Evolutionary conservation across 1,284 basidiomycete species (phyloP).

Genomic region (Xanthoconium separans): DNA sequence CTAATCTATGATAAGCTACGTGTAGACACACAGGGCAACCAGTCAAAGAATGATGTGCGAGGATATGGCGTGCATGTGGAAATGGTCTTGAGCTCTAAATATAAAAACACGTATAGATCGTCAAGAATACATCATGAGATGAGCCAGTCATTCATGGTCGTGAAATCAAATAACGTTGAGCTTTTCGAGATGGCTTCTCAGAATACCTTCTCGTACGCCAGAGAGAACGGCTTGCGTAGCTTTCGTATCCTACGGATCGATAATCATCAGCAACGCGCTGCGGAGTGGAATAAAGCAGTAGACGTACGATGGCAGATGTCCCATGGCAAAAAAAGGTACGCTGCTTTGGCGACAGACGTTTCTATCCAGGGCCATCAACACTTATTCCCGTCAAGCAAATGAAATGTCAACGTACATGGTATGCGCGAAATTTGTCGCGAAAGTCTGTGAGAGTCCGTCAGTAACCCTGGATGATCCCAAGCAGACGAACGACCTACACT

Average conservation of each 20-base stretch:
- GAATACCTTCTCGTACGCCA: conserved; percentile 35
- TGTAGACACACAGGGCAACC: too few relatives aligned
- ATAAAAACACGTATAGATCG: too few relatives aligned
- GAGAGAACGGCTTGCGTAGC: conserved; percentile 47
- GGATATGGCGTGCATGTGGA: too few relatives aligned
- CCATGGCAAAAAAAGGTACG: conserved; percentile 51
- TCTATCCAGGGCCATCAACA: conserved; percentile 31
- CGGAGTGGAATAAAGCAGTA: not conserved
- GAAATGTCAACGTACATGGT: conserved; percentile 40
- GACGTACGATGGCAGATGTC: conserved; percentile 48
- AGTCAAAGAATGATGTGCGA: too few relatives aligned
- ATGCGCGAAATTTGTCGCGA: conserved; percentile 49
- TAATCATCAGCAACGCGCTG: not conserved
- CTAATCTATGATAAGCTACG: too few relatives aligned
- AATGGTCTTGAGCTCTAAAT: too few relatives aligned
- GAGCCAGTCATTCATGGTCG: too few relatives aligned
- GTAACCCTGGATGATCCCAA: too few relatives aligned
- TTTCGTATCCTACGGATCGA: conserved; percentile 44
- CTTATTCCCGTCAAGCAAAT: not conserved
- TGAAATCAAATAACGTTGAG: conserved; percentile 29
- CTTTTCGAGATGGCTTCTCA: conserved; percentile 28
- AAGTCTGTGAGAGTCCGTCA: conserved; percentile 39
- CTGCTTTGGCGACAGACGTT: conserved; percentile 43
- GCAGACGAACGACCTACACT: conserved; percentile 38
- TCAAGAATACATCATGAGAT: too few relatives aligned